These are phyloP conservation scores for Parachaetomium inaequale DNA, from an alignment of 495 filamentous ascomycete genomes.

Conservation along the genomic window DNA sequence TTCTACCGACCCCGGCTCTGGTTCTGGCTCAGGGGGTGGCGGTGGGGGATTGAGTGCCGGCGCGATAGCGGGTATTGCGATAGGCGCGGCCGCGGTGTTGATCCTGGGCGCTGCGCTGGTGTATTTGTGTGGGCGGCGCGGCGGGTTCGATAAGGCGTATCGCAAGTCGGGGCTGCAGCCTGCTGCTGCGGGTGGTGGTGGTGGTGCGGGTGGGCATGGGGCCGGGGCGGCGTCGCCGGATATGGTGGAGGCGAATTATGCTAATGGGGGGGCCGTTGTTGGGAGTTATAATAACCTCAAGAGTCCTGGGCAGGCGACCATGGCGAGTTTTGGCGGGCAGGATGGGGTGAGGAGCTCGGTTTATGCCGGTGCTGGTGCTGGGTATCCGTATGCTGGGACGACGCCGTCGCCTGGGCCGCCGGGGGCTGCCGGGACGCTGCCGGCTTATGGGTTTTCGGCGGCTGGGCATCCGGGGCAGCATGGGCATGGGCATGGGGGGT, in stretches of 20 bases:
- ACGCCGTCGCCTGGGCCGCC: slow-evolving; percentile 2
- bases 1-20: too few species aligned
- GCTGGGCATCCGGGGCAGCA: too few species aligned
- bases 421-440: neutral
- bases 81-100: slow-evolving; percentile 42
- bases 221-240: neutral
- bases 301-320: slow-evolving; percentile 29
- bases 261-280: neutral
- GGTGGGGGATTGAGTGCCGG: slow-evolving; percentile 29
- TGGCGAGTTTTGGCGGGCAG: slow-evolving; percentile 18
- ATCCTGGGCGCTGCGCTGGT: slow-evolving; percentile 37
- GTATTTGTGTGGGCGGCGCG: slow-evolving; percentile 42
- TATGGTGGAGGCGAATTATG: slow-evolving; percentile 27
- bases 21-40: neutral
- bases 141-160: slow-evolving; percentile 35
- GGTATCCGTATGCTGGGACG: neutral
- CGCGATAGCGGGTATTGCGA: slow-evolving; percentile 48
- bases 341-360: slow-evolving; percentile 9
- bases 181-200: neutral
- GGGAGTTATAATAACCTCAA: slow-evolving; percentile 18
- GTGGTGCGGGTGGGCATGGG: neutral
- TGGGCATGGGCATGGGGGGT: neutral
- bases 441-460: neutral
- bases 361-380: neutral
- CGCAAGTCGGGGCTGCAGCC: slow-evolving; percentile 16